Percentiles rank a stretch among this genome's conserved stretches.
phyloP scores from a whole-genome alignment of 1,284 basidiomycete species.

The Tilletia walkeri region DNA sequence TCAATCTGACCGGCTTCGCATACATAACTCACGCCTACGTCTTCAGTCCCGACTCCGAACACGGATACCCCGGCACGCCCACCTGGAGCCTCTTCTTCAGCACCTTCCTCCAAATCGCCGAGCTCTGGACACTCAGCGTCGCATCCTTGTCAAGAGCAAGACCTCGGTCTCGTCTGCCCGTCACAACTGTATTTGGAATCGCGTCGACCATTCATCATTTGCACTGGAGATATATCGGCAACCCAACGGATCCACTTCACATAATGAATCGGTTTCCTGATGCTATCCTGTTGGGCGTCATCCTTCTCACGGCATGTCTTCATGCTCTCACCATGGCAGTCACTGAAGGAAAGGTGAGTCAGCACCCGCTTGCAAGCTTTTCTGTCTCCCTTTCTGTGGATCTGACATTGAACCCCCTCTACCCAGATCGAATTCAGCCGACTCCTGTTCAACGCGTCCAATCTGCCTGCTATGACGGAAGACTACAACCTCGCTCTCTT shows the following conservation, averaged over 20 bases:
- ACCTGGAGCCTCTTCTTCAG: constrained; percentile 47
- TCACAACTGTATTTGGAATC: constrained; percentile 40
- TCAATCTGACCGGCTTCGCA: constrained; percentile 49
- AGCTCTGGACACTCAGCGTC: constrained; percentile 24
- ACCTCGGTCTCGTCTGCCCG: constrained; percentile 27
- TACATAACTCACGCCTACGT: constrained; percentile 45
- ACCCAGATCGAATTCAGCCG: constrained; percentile 28
- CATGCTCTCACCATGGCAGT: constrained; percentile 46
- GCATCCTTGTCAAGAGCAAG: neutral
- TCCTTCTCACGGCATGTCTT: constrained; percentile 39
- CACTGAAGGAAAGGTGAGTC: constrained; percentile 27
- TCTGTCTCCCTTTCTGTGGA: neutral
- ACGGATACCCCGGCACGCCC: constrained; percentile 22
- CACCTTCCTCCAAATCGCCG: constrained; percentile 39
- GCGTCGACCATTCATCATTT: constrained; percentile 38
- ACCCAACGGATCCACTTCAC: constrained; percentile 26
- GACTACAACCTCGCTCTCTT: constrained; percentile 47
- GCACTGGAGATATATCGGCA: constrained; percentile 17
- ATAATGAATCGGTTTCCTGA: constrained; percentile 42
- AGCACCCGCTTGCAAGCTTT: too few species aligned
- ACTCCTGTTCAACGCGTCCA: constrained; percentile 36
- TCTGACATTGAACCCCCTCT: constrained; percentile 15
- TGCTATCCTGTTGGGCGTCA: constrained; percentile 32
- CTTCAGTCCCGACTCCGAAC: constrained; percentile 30
- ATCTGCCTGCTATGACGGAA: constrained; percentile 37